A percentile compares a stretch with the other conserved stretches of the same genome.
Conservation (phyloP, 1,284 basidiomycete species). For the Mycosarcoma mackinlayi region DNA sequence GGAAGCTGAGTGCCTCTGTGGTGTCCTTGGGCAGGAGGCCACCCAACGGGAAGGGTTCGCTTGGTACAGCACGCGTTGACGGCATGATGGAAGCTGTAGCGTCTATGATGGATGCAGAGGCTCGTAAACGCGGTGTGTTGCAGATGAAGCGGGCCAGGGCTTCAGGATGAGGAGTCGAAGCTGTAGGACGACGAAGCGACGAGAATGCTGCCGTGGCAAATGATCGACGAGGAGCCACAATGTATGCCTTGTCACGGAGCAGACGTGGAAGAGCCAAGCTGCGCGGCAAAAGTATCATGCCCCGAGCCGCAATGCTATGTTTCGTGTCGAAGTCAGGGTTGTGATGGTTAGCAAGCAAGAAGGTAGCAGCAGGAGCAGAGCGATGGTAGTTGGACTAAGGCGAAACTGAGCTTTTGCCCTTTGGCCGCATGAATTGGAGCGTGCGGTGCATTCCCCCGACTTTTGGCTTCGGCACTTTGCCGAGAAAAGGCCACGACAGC, state of each 20-base stretch:
- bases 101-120: conserved; percentile 18
- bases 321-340: not conserved
- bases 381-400: not conserved
- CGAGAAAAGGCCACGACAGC: conserved; percentile 29
- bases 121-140: conserved; percentile 1
- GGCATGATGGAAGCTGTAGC: conserved; percentile 28
- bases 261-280: conserved; percentile 40
- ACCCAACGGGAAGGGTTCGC: conserved; percentile 60
- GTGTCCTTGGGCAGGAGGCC: conserved; percentile 68
- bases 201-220: conserved; percentile 1
- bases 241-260: conserved; percentile 36
- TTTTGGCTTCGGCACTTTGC: conserved; percentile 8
- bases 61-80: conserved; percentile 28
- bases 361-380: not conserved
- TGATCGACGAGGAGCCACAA: conserved; percentile 13
- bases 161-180: not conserved
- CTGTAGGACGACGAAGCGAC: not conserved
- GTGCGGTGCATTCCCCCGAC: too few species aligned
- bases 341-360: conserved; percentile 1
- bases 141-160: conserved; percentile 4
- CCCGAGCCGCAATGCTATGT: conserved; percentile 23
- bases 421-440: not conserved
- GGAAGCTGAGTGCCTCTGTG: conserved; percentile 65
- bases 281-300: conserved; percentile 41
- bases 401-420: not conserved